Percentiles rank a stretch among this genome's conserved stretches.
These are phyloP conservation scores for Leucosporidium yakuticum DNA, from an alignment of 768 basidiomycete species.

Conservation along the genomic window DNA sequence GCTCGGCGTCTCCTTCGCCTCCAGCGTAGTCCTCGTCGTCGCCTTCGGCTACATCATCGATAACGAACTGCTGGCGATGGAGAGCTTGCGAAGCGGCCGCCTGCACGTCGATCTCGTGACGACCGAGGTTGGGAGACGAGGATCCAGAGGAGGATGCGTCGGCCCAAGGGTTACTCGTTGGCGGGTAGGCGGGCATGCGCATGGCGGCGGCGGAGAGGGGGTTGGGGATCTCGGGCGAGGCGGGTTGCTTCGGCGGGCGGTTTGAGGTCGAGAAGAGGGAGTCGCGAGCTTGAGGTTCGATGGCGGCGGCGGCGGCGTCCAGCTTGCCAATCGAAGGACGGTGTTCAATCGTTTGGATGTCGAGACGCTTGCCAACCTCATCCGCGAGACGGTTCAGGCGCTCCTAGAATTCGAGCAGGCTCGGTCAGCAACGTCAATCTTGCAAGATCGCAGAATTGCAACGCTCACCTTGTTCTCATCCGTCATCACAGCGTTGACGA, in stretches of 20 bases:
- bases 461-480: slow-evolving; percentile 64
- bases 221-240: slow-evolving; percentile 2
- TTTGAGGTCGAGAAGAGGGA: slow-evolving; percentile 54
- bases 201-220: slow-evolving; percentile 29
- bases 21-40: slow-evolving; percentile 49
- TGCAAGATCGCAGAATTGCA: no score
- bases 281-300: slow-evolving; percentile 84
- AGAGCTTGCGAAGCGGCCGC: slow-evolving; percentile 36
- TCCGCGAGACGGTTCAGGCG: slow-evolving; percentile 89
- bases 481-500: slow-evolving; percentile 84
- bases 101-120: slow-evolving; percentile 45
- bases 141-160: slow-evolving; percentile 26
- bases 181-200: slow-evolving; percentile 26
- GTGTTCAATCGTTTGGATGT: slow-evolving; percentile 70
- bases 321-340: slow-evolving; percentile 76
- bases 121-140: neutral
- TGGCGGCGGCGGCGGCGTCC: slow-evolving; percentile 54
- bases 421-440: neutral
- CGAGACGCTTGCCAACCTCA: slow-evolving; percentile 88
- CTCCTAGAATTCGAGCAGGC: slow-evolving; percentile 47
- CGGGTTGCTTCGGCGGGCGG: slow-evolving; percentile 2
- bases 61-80: slow-evolving; percentile 93
- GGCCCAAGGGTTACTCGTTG: slow-evolving; percentile 25
- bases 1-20: slow-evolving; percentile 25
- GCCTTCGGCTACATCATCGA: slow-evolving; percentile 84